Percentiles rank a stretch among this genome's conserved stretches.
These are phyloP conservation scores for Sequoia sempervirens DNA, from an alignment of 75 land plant genomes.

Conservation along the genomic window DNA sequence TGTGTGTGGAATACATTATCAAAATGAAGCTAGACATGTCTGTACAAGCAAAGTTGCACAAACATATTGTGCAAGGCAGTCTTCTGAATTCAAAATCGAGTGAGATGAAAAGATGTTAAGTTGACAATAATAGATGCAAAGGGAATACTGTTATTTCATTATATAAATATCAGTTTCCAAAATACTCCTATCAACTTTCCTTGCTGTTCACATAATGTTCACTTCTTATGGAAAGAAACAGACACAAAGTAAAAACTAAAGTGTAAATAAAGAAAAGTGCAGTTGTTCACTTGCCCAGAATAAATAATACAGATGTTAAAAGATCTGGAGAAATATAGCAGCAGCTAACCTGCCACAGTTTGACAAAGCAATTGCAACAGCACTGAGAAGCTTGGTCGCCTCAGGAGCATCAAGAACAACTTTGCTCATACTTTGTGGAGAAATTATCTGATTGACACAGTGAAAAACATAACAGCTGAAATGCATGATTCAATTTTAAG, in stretches of 20 bases:
- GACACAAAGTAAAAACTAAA: neutral
- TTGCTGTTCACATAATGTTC: neutral
- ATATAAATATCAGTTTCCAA: neutral
- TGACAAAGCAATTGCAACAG: conserved; percentile 86
- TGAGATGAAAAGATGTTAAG: neutral
- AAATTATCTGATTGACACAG: conserved; percentile 52
- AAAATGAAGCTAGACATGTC: neutral
- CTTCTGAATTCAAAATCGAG: neutral
- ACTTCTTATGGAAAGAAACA: conserved; percentile 1
- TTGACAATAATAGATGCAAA: neutral
- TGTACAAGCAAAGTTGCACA: neutral
- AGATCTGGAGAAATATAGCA: neutral
- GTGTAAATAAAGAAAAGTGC: neutral
- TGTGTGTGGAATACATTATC: neutral
- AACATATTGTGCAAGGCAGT: neutral
- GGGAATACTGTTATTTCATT: neutral
- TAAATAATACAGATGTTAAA: neutral
- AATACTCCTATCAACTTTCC: neutral
- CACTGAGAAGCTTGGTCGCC: conserved; percentile 59
- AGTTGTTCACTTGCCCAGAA: neutral
- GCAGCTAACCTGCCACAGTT: conserved; percentile 78
- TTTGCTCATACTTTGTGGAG: conserved; percentile 90
- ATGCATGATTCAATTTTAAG: neutral
- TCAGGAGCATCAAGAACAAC: conserved; percentile 76
- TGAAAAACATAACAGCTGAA: neutral